A percentile compares a stretch with the other conserved stretches of the same genome.
phyloP scores from a whole-genome alignment of 495 filamentous ascomycete species.

The Hyaloscypha variabilis region DNA sequence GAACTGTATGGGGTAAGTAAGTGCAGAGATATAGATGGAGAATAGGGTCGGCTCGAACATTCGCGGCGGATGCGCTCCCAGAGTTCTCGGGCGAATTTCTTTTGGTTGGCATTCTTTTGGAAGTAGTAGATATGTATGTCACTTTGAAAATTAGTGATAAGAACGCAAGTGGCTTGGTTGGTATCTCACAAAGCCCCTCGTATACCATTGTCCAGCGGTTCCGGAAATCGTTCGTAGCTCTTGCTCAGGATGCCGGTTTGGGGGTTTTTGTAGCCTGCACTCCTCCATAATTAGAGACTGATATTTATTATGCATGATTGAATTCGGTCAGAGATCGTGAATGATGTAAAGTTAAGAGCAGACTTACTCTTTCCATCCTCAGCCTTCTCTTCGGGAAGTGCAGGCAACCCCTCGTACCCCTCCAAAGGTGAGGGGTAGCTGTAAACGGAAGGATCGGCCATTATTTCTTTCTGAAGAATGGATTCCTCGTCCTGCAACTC shows the following conservation, averaged over 20 bases:
- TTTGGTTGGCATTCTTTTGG: constrained; percentile 64
- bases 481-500: neutral
- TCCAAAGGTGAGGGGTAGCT: constrained; percentile 67
- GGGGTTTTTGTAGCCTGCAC: constrained; percentile 56
- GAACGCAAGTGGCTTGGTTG: neutral
- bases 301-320: neutral
- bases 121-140: constrained; percentile 86
- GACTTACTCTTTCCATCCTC: constrained; percentile 61
- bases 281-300: neutral
- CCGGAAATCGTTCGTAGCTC: constrained; percentile 65
- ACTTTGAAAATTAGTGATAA: constrained; percentile 31
- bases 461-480: constrained; percentile 6
- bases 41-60: constrained; percentile 52
- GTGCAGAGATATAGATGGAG: neutral
- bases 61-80: constrained; percentile 80
- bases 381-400: constrained; percentile 61
- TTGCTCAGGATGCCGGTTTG: constrained; percentile 57
- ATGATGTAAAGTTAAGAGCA: neutral
- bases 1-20: constrained; percentile 52
- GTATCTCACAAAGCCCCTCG: constrained; percentile 60
- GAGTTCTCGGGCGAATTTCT: constrained; percentile 66
- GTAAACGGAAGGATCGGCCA: constrained; percentile 40
- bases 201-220: constrained; percentile 62
- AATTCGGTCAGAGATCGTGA: neutral
- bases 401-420: constrained; percentile 64